A percentile compares a stretch with the other conserved stretches of the same genome.
These are phyloP conservation scores for Pisolithus sp. DNA, from an alignment of 768 basidiomycete genomes.

Conservation along the genomic window DNA sequence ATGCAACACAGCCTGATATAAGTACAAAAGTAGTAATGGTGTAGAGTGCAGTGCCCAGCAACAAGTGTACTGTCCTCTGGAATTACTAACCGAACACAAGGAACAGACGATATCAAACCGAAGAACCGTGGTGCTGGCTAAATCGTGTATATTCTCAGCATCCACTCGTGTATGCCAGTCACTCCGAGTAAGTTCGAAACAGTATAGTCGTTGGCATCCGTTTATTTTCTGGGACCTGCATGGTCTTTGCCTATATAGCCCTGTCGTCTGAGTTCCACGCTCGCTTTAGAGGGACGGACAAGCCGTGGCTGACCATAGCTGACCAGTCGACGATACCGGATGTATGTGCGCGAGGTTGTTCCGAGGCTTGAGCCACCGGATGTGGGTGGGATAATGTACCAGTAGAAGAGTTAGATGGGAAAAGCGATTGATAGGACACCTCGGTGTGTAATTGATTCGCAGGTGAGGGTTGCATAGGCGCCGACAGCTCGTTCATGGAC, in stretches of 20 bases:
- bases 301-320: constrained; percentile 20
- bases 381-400: constrained; percentile 1
- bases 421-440: background rate
- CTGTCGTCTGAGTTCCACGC: constrained; percentile 22
- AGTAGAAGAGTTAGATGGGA: constrained; percentile 2
- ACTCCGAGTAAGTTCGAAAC: too few relatives aligned
- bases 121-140: background rate
- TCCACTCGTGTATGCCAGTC: background rate
- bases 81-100: too few relatives aligned
- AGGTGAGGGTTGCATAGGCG: background rate
- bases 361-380: background rate
- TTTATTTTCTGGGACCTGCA: background rate
- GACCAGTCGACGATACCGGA: constrained; percentile 17
- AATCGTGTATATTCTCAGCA: background rate
- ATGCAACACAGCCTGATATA: too few relatives aligned
- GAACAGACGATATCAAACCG: background rate
- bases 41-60: too few relatives aligned
- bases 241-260: background rate
- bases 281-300: constrained; percentile 18
- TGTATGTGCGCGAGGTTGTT: background rate
- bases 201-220: background rate
- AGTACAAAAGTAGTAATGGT: too few relatives aligned
- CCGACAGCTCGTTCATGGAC: background rate
- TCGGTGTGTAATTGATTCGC: background rate
- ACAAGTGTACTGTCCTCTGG: too few relatives aligned